Conservation (phyloP, 2,329 filamentous ascomycete genomes). For the Lasiodiplodia theobromae region DNA sequence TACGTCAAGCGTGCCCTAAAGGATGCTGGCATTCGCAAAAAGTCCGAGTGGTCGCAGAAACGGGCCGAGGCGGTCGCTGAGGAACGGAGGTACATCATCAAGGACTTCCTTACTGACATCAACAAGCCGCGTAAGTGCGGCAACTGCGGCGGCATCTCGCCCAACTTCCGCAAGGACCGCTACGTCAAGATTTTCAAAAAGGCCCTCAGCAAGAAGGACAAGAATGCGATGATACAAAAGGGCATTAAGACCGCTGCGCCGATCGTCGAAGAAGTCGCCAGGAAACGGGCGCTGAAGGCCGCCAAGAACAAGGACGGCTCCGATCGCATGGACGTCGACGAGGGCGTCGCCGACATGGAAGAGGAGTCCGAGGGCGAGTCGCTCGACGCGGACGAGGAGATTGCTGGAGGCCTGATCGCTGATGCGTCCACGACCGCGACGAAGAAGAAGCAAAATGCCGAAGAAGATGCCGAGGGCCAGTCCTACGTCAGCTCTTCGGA, state of each 20-base stretch:
- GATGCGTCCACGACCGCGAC: constrained; percentile 36
- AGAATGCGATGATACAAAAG: constrained; percentile 75
- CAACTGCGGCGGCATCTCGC: constrained; percentile 74
- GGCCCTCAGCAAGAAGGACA: constrained; percentile 75
- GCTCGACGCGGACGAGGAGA: constrained; percentile 50
- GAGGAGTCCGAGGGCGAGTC: constrained; percentile 38
- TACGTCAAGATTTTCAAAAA: constrained; percentile 95
- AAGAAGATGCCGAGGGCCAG: constrained; percentile 58
- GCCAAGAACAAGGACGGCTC: constrained; percentile 55
- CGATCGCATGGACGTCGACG: constrained; percentile 64
- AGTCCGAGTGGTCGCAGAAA: constrained; percentile 57
- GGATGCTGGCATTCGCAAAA: constrained; percentile 57
- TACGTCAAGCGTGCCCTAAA: constrained; percentile 79
- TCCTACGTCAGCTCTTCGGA: constrained; percentile 84
- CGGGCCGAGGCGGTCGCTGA: constrained; percentile 88
- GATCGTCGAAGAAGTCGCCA: constrained; percentile 49
- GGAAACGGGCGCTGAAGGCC: constrained; percentile 2
- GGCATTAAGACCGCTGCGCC: constrained; percentile 75
- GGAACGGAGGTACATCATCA: constrained; percentile 76
- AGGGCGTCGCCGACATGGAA: constrained; percentile 72
- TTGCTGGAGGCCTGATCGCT: constrained; percentile 39
- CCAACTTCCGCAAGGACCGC: constrained; percentile 85
- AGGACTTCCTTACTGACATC: constrained; percentile 80
- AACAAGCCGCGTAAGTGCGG: constrained; percentile 73
- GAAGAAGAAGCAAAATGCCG: constrained; percentile 51